Base-by-base conservation (phyloP, 1,139 yeast genomes). In the Suhomyces coccinellae region DNA sequence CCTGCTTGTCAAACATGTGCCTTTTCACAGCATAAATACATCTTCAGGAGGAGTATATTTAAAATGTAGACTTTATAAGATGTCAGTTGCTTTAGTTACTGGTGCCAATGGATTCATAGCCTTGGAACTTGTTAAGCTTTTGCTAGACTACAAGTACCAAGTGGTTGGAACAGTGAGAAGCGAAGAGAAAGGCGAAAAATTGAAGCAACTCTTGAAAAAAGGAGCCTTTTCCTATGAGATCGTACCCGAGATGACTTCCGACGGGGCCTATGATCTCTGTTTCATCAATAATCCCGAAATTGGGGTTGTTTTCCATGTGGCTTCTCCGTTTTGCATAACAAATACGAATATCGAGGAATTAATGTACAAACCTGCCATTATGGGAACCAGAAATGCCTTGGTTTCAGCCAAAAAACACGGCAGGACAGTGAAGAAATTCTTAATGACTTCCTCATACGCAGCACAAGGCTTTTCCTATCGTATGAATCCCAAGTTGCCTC, bases 31-130 rank as follows among this genome's bases (percentile, higher is more conserved):
- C 24, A 20, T 20, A 20, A 20, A 20, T 20, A 20, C 8, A 5
- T n/a, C n/a, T n/a, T n/a, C n/a, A 6, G 24, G 24, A 20, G 7
- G 8, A 20, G 6, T 4, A 20, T 6, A 20, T 2, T 20, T 20
- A 4, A 17, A 6, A 17, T 4, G 20, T 4, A 17, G 6, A 4
- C 4, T 17, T 17, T 4, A 6, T 14, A 13, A 15, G 12, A 34
- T 34, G 36, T 20, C 39, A 2, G 24, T 20, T 12, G 69, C 67
- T 10, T 59, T 70, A 42, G 66, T 71, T 28, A 59, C 76, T 10
- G 77, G 76, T 4, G 73, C 73, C 30, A 60, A 63, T 38, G 76
- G 76, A 3, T 71, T 60, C 51, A 57, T 71, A 41, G 74, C 72
- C n/a, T 69, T 66, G 39, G 71, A 70, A 46, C 55, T 68, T 15